Evolutionary conservation across 169 alveolate species (phyloP), one percentile per base, ranked within the genome.

Genomic region (Eimeria necatrix): DNA sequence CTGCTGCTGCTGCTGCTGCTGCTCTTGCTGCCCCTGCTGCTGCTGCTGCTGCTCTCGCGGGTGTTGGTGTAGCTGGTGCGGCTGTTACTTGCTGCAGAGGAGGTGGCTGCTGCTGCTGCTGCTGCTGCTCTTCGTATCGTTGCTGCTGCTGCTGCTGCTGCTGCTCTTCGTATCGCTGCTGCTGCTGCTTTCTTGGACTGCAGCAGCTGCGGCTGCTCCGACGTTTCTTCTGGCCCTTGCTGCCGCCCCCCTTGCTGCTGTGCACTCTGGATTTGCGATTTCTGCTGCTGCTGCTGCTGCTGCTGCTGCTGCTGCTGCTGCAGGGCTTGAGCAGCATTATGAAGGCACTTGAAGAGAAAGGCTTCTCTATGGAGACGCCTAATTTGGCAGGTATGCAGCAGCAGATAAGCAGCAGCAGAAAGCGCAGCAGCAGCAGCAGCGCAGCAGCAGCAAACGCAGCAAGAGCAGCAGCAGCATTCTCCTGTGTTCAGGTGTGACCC

Each of bases 311-410:
- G 20, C 64, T 85, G 48, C 71, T 59, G 22, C 48, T 41, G 78
- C 93, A 64, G 81, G 78, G 93, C 48, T 48, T 60, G 26, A 52
- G 71, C 68, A 59, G 89, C 20, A n/a, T 80, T 51, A 59, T 22
- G 71, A 59, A 80, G 89, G 22, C 20, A 49, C 89, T 80, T 48
- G 51, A 41, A 12, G 89, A 22, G 8, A 8, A 51, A 20, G 89
- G 89, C 41, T 80, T 80, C 70, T 80, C 89, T 22, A 52, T 24
- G 14, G 89, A 80, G 4, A 59, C 71, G 16, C 89, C 64, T 70
- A 80, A 80, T 20, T 16, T 48, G 71, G 89, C 89, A 8, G 89
- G 89, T 80, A 5, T 16, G 49, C n/a, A 53, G 14, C 64, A 56
- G 14, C n/a, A n/a, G 64, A 56, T 8, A 8, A 8, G 64, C 14